Conservation (phyloP, 2,329 filamentous ascomycete species). For the Diaporthe amygdali region DNA sequence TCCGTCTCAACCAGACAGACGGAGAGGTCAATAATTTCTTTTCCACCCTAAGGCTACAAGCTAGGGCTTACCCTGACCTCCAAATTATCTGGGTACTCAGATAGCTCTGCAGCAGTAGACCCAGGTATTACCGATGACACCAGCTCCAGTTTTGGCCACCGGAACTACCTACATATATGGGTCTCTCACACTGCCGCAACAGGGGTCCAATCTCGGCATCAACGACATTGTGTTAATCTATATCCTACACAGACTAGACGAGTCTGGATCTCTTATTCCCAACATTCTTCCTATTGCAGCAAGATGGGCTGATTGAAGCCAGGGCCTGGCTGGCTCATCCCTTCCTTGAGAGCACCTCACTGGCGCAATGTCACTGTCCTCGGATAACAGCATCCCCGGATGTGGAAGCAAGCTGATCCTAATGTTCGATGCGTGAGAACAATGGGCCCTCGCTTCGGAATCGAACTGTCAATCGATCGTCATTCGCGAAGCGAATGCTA, state of each 20-base stretch:
- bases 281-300: background rate
- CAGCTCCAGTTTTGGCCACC: background rate
- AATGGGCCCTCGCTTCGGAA: background rate
- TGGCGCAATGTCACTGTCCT: background rate
- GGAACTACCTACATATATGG: background rate
- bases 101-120: background rate
- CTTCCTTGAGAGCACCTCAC: background rate
- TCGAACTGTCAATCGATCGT: background rate
- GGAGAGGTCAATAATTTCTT: background rate
- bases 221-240: slow-evolving; percentile 1
- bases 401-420: background rate
- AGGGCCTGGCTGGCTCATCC: background rate
- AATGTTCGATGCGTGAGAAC: background rate
- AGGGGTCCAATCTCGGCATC: slow-evolving; percentile 4
- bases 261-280: slow-evolving; percentile 9
- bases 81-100: no score
- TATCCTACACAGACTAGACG: background rate
- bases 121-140: background rate
- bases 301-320: background rate
- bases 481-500: background rate
- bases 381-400: background rate
- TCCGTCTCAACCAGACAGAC: background rate
- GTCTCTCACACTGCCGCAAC: background rate
- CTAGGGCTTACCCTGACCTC: background rate
- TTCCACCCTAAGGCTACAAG: background rate